These are phyloP conservation scores for Cystoderma amianthinum DNA, from an alignment of 768 basidiomycete genomes.

Conservation along the genomic window DNA sequence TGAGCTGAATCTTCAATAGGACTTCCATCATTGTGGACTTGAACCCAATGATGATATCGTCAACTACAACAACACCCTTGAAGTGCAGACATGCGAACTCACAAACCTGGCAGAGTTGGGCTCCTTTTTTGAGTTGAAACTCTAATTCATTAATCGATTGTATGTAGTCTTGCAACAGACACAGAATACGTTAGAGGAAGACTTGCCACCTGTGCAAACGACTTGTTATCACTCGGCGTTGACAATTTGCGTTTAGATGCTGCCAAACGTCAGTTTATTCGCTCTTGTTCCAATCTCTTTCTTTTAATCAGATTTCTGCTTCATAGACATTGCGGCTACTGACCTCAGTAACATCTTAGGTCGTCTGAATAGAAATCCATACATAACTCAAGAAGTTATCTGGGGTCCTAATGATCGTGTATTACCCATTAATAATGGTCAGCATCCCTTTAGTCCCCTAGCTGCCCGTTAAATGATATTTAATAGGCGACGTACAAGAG, in stretches of 20 bases:
- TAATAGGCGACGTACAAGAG: constrained; percentile 57
- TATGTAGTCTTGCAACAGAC: constrained; percentile 49
- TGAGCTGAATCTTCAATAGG: constrained; percentile 1
- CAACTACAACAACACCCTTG: constrained; percentile 41
- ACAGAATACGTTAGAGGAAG: constrained; percentile 48
- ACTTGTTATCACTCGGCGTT: constrained; percentile 53
- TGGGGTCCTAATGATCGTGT: constrained; percentile 44
- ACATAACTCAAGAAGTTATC: constrained; percentile 61
- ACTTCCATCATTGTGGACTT: constrained; percentile 47
- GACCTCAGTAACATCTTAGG: constrained; percentile 50
- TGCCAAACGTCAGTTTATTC: constrained; percentile 39
- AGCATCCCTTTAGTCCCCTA: constrained; percentile 4
- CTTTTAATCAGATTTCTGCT: constrained; percentile 15
- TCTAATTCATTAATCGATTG: not conserved
- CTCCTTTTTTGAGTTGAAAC: constrained; percentile 1
- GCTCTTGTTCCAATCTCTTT: not conserved
- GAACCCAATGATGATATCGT: constrained; percentile 45
- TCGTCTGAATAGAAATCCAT: constrained; percentile 33
- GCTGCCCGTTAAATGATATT: not conserved
- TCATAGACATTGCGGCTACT: constrained; percentile 41
- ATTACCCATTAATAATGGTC: constrained; percentile 44
- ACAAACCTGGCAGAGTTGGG: constrained; percentile 45
- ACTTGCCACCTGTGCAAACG: constrained; percentile 52
- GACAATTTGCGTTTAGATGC: constrained; percentile 61
- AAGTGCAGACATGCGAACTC: constrained; percentile 56